Evolutionary conservation across 306 rosid genomes (phyloP).

Genomic region (Ochetophila trinervis): DNA sequence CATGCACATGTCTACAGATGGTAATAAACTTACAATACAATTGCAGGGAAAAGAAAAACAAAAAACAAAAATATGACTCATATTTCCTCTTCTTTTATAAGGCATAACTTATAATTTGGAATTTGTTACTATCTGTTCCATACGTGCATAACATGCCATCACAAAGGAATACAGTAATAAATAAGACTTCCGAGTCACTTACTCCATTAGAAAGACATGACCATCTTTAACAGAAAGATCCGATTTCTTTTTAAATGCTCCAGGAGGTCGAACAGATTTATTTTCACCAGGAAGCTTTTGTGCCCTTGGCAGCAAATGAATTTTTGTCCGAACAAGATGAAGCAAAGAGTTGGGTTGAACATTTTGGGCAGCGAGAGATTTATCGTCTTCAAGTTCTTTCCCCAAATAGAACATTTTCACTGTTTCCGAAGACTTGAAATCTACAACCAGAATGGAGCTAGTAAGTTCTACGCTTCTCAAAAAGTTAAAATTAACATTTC

Average conservation of each 20-base stretch:
- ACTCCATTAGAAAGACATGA: conserved; percentile 91
- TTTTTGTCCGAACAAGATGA: conserved; percentile 90
- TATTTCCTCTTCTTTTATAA: too few species aligned
- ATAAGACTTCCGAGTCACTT: conserved; percentile 36
- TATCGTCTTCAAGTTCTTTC: conserved; percentile 72
- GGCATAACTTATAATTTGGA: too few species aligned
- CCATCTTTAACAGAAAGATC: conserved; percentile 96
- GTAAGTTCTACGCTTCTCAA: background rate
- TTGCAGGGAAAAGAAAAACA: background rate
- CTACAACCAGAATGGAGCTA: conserved; percentile 35
- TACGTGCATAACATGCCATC: background rate
- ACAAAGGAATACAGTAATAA: background rate
- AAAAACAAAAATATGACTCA: background rate
- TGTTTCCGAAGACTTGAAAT: conserved; percentile 72
- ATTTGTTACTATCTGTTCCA: background rate
- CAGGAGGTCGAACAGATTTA: conserved; percentile 87
- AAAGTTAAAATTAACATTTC: background rate
- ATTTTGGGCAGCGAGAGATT: conserved; percentile 74
- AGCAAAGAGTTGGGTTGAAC: conserved; percentile 85
- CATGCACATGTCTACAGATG: too few species aligned
- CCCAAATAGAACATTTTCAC: conserved; percentile 75
- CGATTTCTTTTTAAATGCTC: conserved; percentile 97
- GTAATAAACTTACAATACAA: background rate
- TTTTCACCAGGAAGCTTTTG: conserved; percentile 88
- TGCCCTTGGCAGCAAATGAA: conserved; percentile 72